Evolutionary conservation across 768 basidiomycete genomes (phyloP), one percentile per base, ranked within the genome.

Genomic region (Lanmaoa rubissima): DNA sequence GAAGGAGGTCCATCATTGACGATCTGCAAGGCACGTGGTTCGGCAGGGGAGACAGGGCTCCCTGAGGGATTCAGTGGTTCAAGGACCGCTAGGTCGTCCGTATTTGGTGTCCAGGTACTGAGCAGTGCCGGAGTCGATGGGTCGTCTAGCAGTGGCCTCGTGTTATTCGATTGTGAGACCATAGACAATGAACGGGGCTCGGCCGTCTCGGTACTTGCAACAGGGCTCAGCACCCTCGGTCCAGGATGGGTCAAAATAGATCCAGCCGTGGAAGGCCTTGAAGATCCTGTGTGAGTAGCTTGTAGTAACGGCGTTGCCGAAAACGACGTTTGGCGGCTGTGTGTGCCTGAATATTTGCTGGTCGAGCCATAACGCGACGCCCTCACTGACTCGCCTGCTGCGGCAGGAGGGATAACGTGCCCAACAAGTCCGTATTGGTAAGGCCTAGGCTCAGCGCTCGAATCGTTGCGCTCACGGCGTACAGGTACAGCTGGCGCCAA

Each of bases 351-450:
- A 51, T 55, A 59, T 58, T 57, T 68, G 60, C 58, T 62, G 47
- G 59, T 42, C 26, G 67, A 59, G 9, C 55, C 45, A 41, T 69
- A 58, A 7, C 66, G 68, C 5, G 79, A 76, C 3, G 74, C 73
- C 48, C 74, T 69, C 19, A 73, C 63, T 53, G 66, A 62, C 26
- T 61, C 74, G 38, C 65, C 64, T 0, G 68, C 64, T 2, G 74
- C 73, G 4, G 58, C 61, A 42, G 70, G 70, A 11, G 70, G 61
- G 8, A 60, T 16, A 36, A 72, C 64, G 24, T 77, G 78, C 3
- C 85, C 86, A 26, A 87, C 79, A 41, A 82, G 74, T 17, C 84
- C 85, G 59, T 87, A 87, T 61, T 82, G 76, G 63, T 87, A 87
- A 24, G 85, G 84, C 65, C 73, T 79, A 5, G 82, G 83, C 46